These are phyloP conservation scores for Boletus sp. DNA, from an alignment of 768 basidiomycete species.

Conservation along the genomic window DNA sequence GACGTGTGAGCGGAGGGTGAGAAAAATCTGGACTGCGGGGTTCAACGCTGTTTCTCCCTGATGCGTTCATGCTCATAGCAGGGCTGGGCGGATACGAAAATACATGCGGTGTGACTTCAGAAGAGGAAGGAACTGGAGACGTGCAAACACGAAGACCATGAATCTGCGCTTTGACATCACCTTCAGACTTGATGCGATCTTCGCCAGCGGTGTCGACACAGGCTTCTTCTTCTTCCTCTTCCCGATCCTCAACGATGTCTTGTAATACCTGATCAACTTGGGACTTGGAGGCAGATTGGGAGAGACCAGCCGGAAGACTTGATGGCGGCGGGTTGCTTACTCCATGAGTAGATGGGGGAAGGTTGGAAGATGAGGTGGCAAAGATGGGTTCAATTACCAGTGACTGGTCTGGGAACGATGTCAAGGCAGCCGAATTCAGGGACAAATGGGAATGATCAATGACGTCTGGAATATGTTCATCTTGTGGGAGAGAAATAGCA, in stretches of 20 bases:
- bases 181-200: constrained; percentile 19
- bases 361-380: constrained; percentile 30
- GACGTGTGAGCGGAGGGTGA: constrained; percentile 19
- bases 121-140: constrained; percentile 32
- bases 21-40: constrained; percentile 26
- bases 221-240: constrained; percentile 53
- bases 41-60: constrained; percentile 25
- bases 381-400: constrained; percentile 56
- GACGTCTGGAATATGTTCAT: background rate
- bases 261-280: constrained; percentile 41
- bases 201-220: constrained; percentile 9
- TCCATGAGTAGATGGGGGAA: constrained; percentile 16
- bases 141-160: constrained; percentile 61
- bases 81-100: constrained; percentile 25
- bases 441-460: background rate
- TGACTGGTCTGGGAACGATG: constrained; percentile 11
- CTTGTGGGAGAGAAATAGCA: background rate
- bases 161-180: constrained; percentile 37
- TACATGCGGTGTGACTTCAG: constrained; percentile 26
- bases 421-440: constrained; percentile 7
- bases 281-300: constrained; percentile 24
- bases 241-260: constrained; percentile 48
- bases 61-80: constrained; percentile 10
- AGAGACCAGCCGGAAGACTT: constrained; percentile 35
- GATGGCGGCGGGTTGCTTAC: constrained; percentile 37